Evolutionary conservation across 371 early-diverging fungal species (phyloP), one percentile per base, ranked within the genome.

Genomic region (Zopfochytrium polystomum): DNA sequence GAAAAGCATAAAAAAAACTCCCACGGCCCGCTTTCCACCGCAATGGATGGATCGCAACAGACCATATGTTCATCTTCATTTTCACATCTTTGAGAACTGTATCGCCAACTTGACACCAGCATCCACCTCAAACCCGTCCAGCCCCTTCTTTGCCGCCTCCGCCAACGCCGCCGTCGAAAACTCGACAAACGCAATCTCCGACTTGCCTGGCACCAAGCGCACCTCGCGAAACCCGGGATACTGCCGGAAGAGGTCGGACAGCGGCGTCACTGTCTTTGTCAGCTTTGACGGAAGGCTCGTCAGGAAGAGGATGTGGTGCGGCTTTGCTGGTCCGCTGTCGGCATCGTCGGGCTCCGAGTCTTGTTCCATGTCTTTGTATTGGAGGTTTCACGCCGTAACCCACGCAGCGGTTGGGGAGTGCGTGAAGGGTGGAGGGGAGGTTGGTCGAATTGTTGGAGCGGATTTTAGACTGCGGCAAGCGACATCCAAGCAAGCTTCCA

Each of bases 101-200:
- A 96, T 86, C 68, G 83, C 85, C 82, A 96, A 85, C 35, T 80
- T 75, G 52, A 88, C 80, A n/a, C 84, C 85, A 20, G 85, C 80
- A 23, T 80, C 77, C 13, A 96, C 72, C 60, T 77, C 80, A 64
- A 90, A 88, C 15, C 88, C 90, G 53, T 90, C 75, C 51, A 96
- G 74, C 22, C 90, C 87, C 18, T 71, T 77, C 67, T 85, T 86
- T 32, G 95, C 95, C 29, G 83, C 81, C 7, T 81, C 80, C 0
- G 95, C 91, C 53, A 91, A 85, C 2, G 77, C 76, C 33, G 87
- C 88, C 29, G 78, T 87, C 52, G 89, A 89, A 70, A 92, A 97
- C 71, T 97, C 97, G 26, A 95, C 93, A 81, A 96, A 97, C 0
- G 94, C 96, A 72, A 95, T 88, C 5, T 85, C 88, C 55, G 80